Conservation (phyloP, 2,329 filamentous ascomycete genomes). For the Talaromyces atroroseus region DNA sequence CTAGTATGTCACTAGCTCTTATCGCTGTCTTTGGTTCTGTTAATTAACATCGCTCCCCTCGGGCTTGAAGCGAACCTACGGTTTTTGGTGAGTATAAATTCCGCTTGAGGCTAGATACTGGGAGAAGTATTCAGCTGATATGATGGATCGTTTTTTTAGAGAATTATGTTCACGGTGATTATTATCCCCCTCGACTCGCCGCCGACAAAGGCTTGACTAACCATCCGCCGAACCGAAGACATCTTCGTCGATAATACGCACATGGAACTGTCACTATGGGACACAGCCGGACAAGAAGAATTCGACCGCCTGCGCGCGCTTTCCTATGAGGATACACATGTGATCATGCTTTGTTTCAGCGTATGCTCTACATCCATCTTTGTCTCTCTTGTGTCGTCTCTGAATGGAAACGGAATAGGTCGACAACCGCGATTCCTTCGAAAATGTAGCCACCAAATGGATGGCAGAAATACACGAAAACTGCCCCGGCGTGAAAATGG, state of each 20-base stretch:
- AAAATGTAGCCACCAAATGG: constrained; percentile 99
- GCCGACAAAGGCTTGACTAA: constrained; percentile 15
- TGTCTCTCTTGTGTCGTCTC: neutral
- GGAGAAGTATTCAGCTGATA: constrained; percentile 20
- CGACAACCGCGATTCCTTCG: constrained; percentile 90
- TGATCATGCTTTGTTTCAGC: constrained; percentile 98
- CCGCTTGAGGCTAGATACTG: neutral
- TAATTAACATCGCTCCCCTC: constrained; percentile 20
- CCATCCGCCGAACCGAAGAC: constrained; percentile 49
- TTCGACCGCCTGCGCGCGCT: constrained; percentile 93
- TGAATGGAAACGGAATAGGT: constrained; percentile 46
- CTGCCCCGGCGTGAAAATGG: constrained; percentile 89
- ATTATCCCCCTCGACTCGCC: constrained; percentile 4
- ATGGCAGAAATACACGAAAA: constrained; percentile 97
- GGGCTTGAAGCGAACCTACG: constrained; percentile 66
- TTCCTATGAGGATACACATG: constrained; percentile 95
- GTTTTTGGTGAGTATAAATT: constrained; percentile 61
- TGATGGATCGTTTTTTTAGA: constrained; percentile 51
- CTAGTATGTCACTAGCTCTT: constrained; percentile 51
- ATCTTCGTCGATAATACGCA: constrained; percentile 97
- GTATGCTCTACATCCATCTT: constrained; percentile 36
- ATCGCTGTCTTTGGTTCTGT: neutral
- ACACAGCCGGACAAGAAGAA: constrained; percentile 97
- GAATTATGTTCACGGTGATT: constrained; percentile 93
- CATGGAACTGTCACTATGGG: constrained; percentile 96